Conservation (phyloP, 2,329 filamentous ascomycete genomes). For the Hawksworthiomyces lignivorus region DNA sequence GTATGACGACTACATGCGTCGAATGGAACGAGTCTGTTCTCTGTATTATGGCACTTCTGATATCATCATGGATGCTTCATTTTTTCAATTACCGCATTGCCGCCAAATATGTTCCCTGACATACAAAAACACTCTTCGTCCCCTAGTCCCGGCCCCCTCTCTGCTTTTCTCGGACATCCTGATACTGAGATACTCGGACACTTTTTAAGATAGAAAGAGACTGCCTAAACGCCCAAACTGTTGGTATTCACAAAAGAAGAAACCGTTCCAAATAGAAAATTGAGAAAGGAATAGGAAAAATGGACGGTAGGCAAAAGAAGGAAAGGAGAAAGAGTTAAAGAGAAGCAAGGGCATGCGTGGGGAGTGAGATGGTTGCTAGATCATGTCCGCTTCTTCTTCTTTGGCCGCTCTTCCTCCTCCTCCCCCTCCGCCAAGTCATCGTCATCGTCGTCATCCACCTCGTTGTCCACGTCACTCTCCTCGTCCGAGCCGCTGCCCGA, state of each 20-base stretch:
- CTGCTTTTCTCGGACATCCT: too few relatives aligned
- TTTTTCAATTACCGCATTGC: too few relatives aligned
- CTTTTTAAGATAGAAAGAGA: slow-evolving; percentile 2
- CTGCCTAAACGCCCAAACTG: slow-evolving; percentile 1
- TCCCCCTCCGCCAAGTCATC: slow-evolving; percentile 33
- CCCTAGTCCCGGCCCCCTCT: too few relatives aligned
- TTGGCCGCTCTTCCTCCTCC: slow-evolving; percentile 26
- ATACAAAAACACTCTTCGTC: too few relatives aligned
- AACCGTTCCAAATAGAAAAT: too few relatives aligned
- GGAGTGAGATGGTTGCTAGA: background rate
- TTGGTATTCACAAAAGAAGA: slow-evolving; percentile 1
- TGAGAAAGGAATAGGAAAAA: too few relatives aligned
- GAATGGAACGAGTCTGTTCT: too few relatives aligned
- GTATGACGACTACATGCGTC: too few relatives aligned
- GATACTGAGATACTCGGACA: background rate
- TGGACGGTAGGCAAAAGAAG: background rate
- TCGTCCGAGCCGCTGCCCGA: slow-evolving; percentile 59
- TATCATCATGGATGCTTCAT: too few relatives aligned
- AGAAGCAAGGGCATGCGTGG: background rate
- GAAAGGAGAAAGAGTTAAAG: background rate
- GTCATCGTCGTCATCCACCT: slow-evolving; percentile 41
- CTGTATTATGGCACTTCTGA: too few relatives aligned
- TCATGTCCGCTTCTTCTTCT: slow-evolving; percentile 35
- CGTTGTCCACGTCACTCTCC: slow-evolving; percentile 51
- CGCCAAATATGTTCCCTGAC: too few relatives aligned